phyloP scores from a whole-genome alignment of 2,329 filamentous ascomycete genomes.

The Zalaria obscura region DNA sequence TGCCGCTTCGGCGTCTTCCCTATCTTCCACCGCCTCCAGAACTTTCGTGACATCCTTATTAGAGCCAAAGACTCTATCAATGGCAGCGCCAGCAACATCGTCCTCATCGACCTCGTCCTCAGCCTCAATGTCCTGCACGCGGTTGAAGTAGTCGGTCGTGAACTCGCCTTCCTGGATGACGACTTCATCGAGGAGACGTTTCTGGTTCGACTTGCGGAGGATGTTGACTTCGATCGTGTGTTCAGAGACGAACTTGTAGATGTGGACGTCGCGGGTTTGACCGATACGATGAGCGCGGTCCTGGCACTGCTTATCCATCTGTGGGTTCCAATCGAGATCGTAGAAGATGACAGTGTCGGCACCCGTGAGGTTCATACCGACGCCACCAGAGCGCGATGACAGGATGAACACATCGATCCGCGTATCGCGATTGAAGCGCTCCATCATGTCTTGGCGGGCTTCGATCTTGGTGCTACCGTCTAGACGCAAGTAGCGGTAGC shows the following conservation, averaged over 20 bases:
- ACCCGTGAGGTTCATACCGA: slow-evolving; percentile 92
- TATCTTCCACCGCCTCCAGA: slow-evolving; percentile 82
- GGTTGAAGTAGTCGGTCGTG: slow-evolving; percentile 91
- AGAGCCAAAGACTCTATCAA: slow-evolving; percentile 70
- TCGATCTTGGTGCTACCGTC: slow-evolving; percentile 96
- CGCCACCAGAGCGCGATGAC: slow-evolving; percentile 81
- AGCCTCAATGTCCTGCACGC: slow-evolving; percentile 53
- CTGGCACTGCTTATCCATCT: slow-evolving; percentile 99
- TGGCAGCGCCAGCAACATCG: slow-evolving; percentile 64
- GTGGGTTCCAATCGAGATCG: slow-evolving; percentile 97
- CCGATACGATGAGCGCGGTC: slow-evolving; percentile 95
- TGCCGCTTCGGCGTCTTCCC: slow-evolving; percentile 80
- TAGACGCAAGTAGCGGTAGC: slow-evolving; percentile 87
- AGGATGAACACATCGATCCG: slow-evolving; percentile 92
- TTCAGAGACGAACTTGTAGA: slow-evolving; percentile 55
- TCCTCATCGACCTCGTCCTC: slow-evolving; percentile 39
- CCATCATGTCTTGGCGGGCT: slow-evolving; percentile 85
- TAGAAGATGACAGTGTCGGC: slow-evolving; percentile 98
- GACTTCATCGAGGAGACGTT: slow-evolving; percentile 93
- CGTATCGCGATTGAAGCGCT: slow-evolving; percentile 81
- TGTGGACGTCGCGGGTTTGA: slow-evolving; percentile 93
- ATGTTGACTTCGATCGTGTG: slow-evolving; percentile 95
- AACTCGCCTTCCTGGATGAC: slow-evolving; percentile 98
- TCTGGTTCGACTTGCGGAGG: slow-evolving; percentile 88
- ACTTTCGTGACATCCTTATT: slow-evolving; percentile 52